Evolutionary conservation across 164 flowering plant genomes (phyloP), one percentile per base, ranked within the genome.

Genomic region (Liquidambar formosana): DNA sequence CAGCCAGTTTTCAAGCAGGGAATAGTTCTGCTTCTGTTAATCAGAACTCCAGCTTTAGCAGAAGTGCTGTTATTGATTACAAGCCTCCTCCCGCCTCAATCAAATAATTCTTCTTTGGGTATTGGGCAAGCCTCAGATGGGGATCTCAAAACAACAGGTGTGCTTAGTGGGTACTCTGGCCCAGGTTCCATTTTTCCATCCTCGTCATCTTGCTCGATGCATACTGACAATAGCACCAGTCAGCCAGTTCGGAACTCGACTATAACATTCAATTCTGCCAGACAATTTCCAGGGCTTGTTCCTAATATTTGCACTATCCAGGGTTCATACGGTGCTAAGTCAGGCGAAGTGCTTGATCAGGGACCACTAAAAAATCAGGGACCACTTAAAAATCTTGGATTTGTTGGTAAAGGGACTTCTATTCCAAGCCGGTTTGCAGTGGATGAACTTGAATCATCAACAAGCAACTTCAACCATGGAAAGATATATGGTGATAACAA

Each of bases 361-460:
- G 84, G 81, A 67, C 70, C 71, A 19, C 68, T 71, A 47, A 73
- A 76, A 51, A 81, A 77, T 78, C 78, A 79, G 49, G 84, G 81
- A 67, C 70, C 71, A 19, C 68, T 71, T 51, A 73, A 76, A 51
- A 81, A 77, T 78, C 78, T 73, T 61, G 88, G 84, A 43, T 84
- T 83, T 77, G 83, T 83, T 47, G 85, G 84, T 68, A 88, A 77
- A 70, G 86, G 81, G 16, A 71, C 82, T 26, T 74, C 66, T 65
- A 72, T 81, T 72, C 89, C 90, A 1, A 84, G 87, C 70, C 84
- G 81, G 16, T 85, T 88, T 75, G 88, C 88, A 19, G 78, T 82
- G 56, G 85, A 84, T 76, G 89, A 87, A 67, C 67, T 69, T 46
- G 91, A 83, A 54, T 78, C 79, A 47, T 70, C 75, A 53, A 63